Conservation (phyloP, 83 land plant species). For the Thuja plicata region DNA sequence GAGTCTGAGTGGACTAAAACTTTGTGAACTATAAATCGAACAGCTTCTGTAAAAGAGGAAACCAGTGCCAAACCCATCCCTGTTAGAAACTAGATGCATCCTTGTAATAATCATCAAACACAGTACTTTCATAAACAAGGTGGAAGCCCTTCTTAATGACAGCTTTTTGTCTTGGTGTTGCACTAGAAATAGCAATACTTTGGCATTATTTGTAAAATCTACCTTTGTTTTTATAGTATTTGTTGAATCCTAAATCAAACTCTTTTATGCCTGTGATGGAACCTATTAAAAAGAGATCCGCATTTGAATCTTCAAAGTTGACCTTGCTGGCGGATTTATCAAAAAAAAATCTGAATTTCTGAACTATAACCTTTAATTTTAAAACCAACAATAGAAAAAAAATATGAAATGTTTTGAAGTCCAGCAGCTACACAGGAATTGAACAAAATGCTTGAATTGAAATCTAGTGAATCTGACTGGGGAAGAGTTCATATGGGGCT, state of each 20-base stretch:
- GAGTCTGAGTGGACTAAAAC: too few relatives aligned
- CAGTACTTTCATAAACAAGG: neutral
- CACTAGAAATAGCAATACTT: neutral
- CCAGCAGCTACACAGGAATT: neutral
- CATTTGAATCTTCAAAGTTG: neutral
- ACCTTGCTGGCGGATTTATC: neutral
- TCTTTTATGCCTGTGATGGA: neutral
- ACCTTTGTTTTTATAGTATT: neutral
- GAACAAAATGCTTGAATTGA: neutral
- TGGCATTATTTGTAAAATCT: neutral
- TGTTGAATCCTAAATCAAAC: neutral
- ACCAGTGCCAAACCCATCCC: neutral
- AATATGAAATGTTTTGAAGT: neutral
- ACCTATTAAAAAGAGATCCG: too few relatives aligned
- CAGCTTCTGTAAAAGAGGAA: neutral
- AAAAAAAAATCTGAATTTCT: neutral
- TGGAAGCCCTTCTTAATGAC: neutral
- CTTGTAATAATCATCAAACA: neutral
- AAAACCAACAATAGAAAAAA: too few relatives aligned
- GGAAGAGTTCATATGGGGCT: neutral
- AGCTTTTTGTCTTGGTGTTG: neutral
- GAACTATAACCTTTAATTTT: neutral
- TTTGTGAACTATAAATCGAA: neutral
- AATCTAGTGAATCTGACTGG: neutral
- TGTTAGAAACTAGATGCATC: neutral